Conservation (phyloP, 257 asterid genomes). For the Solanum dulcamara region DNA sequence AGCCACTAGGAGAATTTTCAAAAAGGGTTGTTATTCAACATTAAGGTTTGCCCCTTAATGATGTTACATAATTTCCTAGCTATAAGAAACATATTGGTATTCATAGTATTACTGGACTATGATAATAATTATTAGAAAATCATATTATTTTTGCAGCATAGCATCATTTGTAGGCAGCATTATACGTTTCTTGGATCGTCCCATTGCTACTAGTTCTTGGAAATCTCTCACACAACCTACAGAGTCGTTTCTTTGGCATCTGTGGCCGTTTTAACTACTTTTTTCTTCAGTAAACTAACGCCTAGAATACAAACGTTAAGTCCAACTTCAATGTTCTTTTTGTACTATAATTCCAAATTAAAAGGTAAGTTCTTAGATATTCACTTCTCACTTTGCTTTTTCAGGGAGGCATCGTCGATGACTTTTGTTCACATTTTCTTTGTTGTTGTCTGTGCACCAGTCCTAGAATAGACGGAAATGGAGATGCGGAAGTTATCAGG, state of each 20-base stretch:
- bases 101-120: background rate
- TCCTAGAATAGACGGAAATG: slow-evolving; percentile 64
- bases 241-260: background rate
- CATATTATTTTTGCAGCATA: background rate
- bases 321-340: background rate
- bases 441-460: slow-evolving; percentile 74
- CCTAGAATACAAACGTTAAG: background rate
- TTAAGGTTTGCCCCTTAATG: background rate
- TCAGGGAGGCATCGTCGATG: slow-evolving; percentile 65
- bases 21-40: background rate
- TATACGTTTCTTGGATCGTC: background rate
- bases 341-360: background rate
- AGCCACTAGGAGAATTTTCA: background rate
- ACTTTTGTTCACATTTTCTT: slow-evolving; percentile 61
- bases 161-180: background rate
- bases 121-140: background rate
- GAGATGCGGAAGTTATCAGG: slow-evolving; percentile 45
- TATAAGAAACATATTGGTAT: background rate
- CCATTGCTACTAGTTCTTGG: background rate
- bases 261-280: background rate
- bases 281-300: background rate
- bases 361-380: background rate
- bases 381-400: background rate
- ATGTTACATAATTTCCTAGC: background rate
- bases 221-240: background rate